phyloP scores from a whole-genome alignment of 371 early-diverging fungal genomes.

The Mucor velutinosus region DNA sequence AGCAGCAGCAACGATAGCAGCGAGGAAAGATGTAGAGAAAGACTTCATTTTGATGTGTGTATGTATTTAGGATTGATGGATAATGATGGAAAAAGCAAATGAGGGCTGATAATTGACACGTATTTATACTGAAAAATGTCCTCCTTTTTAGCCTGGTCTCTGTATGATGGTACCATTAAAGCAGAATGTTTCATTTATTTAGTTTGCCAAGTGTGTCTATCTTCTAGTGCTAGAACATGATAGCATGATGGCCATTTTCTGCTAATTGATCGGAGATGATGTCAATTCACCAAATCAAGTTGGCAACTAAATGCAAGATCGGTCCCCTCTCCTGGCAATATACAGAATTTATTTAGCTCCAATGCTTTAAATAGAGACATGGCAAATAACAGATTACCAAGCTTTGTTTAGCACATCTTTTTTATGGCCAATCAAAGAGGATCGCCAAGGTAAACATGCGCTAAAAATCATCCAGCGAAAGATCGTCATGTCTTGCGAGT shows the following conservation, averaged over 20 bases:
- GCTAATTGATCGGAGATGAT: slow-evolving; percentile 5
- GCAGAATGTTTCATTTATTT: slow-evolving; percentile 3
- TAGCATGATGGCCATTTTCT: slow-evolving; percentile 1
- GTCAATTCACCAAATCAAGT: slow-evolving; percentile 5
- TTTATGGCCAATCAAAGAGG: slow-evolving; percentile 5
- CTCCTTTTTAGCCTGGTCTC: background rate
- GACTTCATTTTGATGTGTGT: slow-evolving; percentile 13
- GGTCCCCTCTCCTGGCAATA: background rate
- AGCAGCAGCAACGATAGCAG: slow-evolving; percentile 24
- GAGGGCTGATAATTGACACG: background rate
- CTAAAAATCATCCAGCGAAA: background rate
- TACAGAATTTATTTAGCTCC: background rate
- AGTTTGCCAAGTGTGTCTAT: slow-evolving; percentile 1
- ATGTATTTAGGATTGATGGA: background rate
- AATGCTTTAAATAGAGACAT: background rate
- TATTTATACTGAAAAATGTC: background rate
- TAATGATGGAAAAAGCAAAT: slow-evolving; percentile 9
- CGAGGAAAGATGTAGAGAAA: slow-evolving; percentile 19
- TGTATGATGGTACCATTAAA: slow-evolving; percentile 4
- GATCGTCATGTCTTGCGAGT: background rate
- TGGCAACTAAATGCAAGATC: background rate
- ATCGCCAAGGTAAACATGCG: slow-evolving; percentile 9
- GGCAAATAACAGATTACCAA: background rate
- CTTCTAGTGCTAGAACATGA: background rate
- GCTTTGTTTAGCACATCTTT: slow-evolving; percentile 2